Evolutionary conservation across 2,329 filamentous ascomycete species (phyloP), one percentile per base, ranked within the genome.

Genomic region (Tetracladium maxilliforme): DNA sequence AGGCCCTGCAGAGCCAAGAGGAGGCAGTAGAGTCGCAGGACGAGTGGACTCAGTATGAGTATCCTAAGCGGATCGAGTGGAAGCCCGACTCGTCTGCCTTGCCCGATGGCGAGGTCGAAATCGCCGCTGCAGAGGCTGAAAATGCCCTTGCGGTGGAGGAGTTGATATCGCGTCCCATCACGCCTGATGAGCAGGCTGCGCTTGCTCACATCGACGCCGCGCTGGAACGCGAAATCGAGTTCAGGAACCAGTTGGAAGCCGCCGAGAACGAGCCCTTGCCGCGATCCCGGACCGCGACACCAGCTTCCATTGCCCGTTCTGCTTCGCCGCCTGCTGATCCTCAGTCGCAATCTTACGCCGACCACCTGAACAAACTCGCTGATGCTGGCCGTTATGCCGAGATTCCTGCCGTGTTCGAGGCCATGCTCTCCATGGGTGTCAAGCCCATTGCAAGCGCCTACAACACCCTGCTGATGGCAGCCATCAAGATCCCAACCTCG

Each of bases 21-120:
- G 64, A 63, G 30, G 61, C 64, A 24, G 76, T 63, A 12, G 66
- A 68, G 19, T 55, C 73, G 23, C 77, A 83, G 25, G 72, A 77
- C 37, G 86, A 94, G 47, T 93, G 83, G 83, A 76, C 76, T 21
- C 83, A 93, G 48, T 92, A 84, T 42, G 80, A 93, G 49, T 86
- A 92, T 47, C 78, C 77, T 28, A 78, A 83, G 51, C 69, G 76
- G 34, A 82, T 94, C 40, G 86, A 90, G 46, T 93, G 86, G 82
- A 86, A 90, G 58, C 64, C 71, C 3, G 54, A 34, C 5, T 39
- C 31, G 36, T 47, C 22, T 21, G 45, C 34, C 16, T 43, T 49
- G 23, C 41, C 44, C 9, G 48, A 51, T 16, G 48, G 41, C 10
- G 42, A 45, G 15, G 38, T 41, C 6, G 44, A 48, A 12, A 42